A percentile compares a stretch with the other conserved stretches of the same genome.
Evolutionary conservation across 1,284 basidiomycete genomes (phyloP).

Genomic region (Thelephora terrestris): DNA sequence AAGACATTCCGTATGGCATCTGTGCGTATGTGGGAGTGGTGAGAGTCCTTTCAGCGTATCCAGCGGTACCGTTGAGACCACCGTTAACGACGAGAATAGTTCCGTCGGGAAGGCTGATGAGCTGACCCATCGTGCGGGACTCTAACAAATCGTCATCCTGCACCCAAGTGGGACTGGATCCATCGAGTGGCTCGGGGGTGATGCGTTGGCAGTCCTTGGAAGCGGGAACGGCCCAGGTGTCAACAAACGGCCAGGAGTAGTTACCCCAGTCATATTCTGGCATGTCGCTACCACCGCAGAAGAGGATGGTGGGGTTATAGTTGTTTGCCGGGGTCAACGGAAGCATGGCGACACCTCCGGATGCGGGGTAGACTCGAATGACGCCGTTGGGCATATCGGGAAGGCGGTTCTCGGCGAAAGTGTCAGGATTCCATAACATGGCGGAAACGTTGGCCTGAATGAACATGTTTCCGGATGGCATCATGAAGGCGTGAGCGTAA

Average conservation of each 20-base stretch:
- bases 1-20: constrained; percentile 58
- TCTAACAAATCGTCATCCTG: constrained; percentile 71
- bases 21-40: constrained; percentile 30
- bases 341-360: constrained; percentile 83
- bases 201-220: constrained; percentile 63
- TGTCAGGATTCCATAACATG: constrained; percentile 56
- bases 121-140: constrained; percentile 81
- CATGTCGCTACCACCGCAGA: constrained; percentile 83
- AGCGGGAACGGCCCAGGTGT: constrained; percentile 57
- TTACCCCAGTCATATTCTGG: constrained; percentile 62
- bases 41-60: constrained; percentile 49
- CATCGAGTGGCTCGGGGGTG: constrained; percentile 69
- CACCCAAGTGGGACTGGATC: constrained; percentile 39
- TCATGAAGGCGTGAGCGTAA: constrained; percentile 78
- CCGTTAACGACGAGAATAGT: constrained; percentile 74
- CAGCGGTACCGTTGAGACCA: constrained; percentile 67
- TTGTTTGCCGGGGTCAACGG: constrained; percentile 86
- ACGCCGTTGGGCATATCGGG: constrained; percentile 58
- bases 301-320: constrained; percentile 77
- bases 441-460: constrained; percentile 80
- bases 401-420: constrained; percentile 50
- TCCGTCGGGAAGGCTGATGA: constrained; percentile 71
- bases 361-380: constrained; percentile 86
- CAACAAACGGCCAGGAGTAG: constrained; percentile 55
- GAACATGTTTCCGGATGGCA: constrained; percentile 78